Percentiles rank a stretch among this genome's conserved stretches.
Conservation (phyloP, 805 yeast genomes). For the Ogataea corticis region DNA sequence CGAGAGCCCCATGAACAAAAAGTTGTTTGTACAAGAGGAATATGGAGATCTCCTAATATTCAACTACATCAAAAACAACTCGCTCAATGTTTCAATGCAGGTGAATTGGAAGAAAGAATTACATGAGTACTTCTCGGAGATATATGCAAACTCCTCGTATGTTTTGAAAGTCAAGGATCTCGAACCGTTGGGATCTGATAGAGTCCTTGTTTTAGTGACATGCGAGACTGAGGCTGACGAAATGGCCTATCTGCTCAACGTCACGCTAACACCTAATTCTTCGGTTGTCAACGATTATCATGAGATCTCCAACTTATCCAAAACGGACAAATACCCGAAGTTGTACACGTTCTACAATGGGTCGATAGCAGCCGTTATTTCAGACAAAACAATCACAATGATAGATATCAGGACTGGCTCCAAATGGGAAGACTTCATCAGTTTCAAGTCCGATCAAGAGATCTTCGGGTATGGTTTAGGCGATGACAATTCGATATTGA, state of each 20-base stretch:
- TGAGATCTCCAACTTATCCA: conserved; percentile 4
- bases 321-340: conserved; percentile 10
- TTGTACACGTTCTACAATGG: conserved; percentile 27
- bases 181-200: conserved; percentile 45
- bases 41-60: conserved; percentile 42
- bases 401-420: conserved; percentile 50
- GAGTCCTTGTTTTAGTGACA: conserved; percentile 51
- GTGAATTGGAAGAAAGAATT: conserved; percentile 23
- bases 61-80: conserved; percentile 35
- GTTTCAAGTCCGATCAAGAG: conserved; percentile 51
- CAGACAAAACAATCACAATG: conserved; percentile 61
- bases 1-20: conserved; percentile 49
- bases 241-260: background rate
- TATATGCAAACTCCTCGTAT: conserved; percentile 50
- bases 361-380: conserved; percentile 51
- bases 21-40: conserved; percentile 46
- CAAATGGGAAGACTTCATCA: conserved; percentile 79
- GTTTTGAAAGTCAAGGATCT: conserved; percentile 63
- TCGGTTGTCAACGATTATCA: conserved; percentile 3
- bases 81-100: conserved; percentile 30
- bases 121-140: conserved; percentile 31
- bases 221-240: conserved; percentile 33
- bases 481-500: conserved; percentile 17
- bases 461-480: conserved; percentile 58
- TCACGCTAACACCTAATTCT: background rate